Percentiles rank a stretch among this genome's conserved stretches.
These are phyloP conservation scores for Penicillium waksmanii DNA, from an alignment of 495 filamentous ascomycete species.

Conservation along the genomic window DNA sequence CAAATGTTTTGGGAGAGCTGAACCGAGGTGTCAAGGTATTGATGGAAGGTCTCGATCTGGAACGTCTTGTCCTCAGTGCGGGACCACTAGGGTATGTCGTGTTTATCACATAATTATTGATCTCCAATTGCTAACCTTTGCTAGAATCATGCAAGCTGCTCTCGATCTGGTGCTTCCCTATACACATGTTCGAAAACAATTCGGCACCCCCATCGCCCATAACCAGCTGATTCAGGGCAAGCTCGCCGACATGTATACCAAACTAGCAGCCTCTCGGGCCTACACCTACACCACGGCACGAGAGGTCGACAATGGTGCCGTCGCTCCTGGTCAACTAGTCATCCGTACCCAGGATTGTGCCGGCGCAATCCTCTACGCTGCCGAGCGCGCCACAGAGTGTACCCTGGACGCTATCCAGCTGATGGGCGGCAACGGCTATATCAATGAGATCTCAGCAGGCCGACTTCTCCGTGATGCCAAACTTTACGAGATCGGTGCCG, in stretches of 20 bases:
- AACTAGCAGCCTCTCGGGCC: constrained; percentile 76
- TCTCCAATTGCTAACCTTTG: constrained; percentile 17
- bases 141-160: constrained; percentile 88
- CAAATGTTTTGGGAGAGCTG: constrained; percentile 78
- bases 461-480: constrained; percentile 84
- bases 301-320: constrained; percentile 70
- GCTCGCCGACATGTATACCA: constrained; percentile 96
- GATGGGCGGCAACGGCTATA: constrained; percentile 93
- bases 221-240: constrained; percentile 95
- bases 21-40: constrained; percentile 86
- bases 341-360: constrained; percentile 92
- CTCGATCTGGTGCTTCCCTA: constrained; percentile 89
- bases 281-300: constrained; percentile 82
- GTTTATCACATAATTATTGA: background rate
- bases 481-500: constrained; percentile 96
- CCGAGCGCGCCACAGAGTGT: constrained; percentile 88
- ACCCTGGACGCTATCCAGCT: constrained; percentile 91
- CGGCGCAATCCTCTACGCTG: constrained; percentile 91
- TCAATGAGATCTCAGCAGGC: constrained; percentile 92
- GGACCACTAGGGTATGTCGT: constrained; percentile 73
- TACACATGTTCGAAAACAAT: constrained; percentile 87
- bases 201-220: constrained; percentile 82
- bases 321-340: constrained; percentile 34
- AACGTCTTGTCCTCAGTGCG: constrained; percentile 88
- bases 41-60: constrained; percentile 95